A percentile compares a stretch with the other conserved stretches of the same genome.
Conservation (phyloP, 441 rosid genomes). For the Sinapis alba region DNA sequence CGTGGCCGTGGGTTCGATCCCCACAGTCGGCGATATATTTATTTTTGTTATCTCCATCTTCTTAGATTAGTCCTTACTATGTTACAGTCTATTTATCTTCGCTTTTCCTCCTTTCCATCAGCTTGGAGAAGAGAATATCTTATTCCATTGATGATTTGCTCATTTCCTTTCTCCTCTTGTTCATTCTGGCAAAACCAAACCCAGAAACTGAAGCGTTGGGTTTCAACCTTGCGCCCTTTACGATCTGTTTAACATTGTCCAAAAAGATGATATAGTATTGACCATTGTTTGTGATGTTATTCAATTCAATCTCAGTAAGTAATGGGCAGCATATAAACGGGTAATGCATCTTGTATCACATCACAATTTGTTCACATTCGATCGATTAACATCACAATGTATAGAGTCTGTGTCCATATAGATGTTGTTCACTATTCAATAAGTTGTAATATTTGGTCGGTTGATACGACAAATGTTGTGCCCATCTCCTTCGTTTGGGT, state of each 20-base stretch:
- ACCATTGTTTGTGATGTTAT: neutral
- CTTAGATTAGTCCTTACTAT: too few species aligned
- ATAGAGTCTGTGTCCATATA: too few species aligned
- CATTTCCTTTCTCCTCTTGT: neutral
- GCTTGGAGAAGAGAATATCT: neutral
- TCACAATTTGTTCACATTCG: conserved; percentile 45
- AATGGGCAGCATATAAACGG: conserved; percentile 79
- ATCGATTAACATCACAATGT: too few species aligned
- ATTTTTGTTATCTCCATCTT: too few species aligned
- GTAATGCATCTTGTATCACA: conserved; percentile 78
- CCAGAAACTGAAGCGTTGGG: neutral
- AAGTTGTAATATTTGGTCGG: conserved; percentile 10
- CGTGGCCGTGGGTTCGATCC: conserved; percentile 46
- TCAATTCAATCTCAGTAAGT: conserved; percentile 54
- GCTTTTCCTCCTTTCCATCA: neutral
- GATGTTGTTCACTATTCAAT: neutral
- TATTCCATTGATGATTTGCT: neutral
- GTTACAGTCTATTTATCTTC: too few species aligned
- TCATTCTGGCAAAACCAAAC: neutral
- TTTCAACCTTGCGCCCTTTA: neutral
- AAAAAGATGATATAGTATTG: neutral
- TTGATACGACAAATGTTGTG: neutral
- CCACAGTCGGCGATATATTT: neutral
- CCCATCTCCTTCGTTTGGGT: neutral
- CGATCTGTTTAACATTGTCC: neutral